phyloP scores from a whole-genome alignment of 2,329 filamentous ascomycete genomes.

The Phialocephala sp. region DNA sequence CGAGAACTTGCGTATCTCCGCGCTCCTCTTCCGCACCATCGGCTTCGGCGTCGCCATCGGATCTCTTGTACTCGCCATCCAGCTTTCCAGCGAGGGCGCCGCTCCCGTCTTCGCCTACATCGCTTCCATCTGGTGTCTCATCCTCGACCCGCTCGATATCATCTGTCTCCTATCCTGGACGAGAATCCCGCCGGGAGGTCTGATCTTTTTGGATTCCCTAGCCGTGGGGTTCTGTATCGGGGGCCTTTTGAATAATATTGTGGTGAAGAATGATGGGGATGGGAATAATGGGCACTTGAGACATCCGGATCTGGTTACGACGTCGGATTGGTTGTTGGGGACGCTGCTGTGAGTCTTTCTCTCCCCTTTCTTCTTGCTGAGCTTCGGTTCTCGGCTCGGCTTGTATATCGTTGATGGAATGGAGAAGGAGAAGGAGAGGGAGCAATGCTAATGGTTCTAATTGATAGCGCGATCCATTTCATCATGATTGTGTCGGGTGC shows the following conservation, averaged over 20 bases:
- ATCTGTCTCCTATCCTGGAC: conserved; percentile 11
- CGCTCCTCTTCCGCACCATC: conserved; percentile 17
- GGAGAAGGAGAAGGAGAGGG: neutral
- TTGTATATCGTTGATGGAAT: no score
- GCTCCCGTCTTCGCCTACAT: conserved; percentile 18
- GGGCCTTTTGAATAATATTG: conserved; percentile 15
- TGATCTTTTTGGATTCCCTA: conserved; percentile 19
- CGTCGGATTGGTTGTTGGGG: conserved; percentile 18
- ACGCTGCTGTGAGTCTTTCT: conserved; percentile 10
- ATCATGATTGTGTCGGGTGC: neutral
- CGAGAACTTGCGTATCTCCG: conserved; percentile 13
- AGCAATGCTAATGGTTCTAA: neutral
- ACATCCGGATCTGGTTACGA: neutral
- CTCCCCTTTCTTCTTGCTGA: no score
- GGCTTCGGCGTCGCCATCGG: conserved; percentile 20
- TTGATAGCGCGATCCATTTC: conserved; percentile 5
- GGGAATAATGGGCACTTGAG: conserved; percentile 32
- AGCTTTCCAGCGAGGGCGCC: conserved; percentile 13
- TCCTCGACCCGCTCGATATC: conserved; percentile 17
- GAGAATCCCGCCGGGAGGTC: conserved; percentile 13
- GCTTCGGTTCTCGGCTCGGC: no score
- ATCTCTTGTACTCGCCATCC: conserved; percentile 23
- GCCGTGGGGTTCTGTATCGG: conserved; percentile 18
- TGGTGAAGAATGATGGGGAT: conserved; percentile 20
- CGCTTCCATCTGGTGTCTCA: conserved; percentile 17